A percentile compares a stretch with the other conserved stretches of the same genome.
Evolutionary conservation across 2,329 filamentous ascomycete genomes (phyloP).

Genomic region (Monosporascus sp.): DNA sequence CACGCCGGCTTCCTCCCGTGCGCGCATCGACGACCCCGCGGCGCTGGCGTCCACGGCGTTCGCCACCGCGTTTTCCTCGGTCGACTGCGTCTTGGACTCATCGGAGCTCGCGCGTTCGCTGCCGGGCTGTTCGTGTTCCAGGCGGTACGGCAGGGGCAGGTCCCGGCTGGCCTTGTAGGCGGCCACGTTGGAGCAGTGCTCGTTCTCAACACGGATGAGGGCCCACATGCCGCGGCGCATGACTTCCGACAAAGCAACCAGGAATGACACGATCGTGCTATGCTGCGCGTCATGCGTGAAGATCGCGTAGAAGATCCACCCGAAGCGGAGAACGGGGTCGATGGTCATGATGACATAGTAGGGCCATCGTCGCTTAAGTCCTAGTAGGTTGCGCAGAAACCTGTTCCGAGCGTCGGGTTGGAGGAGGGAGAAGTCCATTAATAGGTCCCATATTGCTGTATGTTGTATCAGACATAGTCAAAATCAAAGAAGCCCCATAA

Average conservation of each 20-base stretch:
- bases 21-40: conserved; percentile 8
- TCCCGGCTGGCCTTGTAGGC: conserved; percentile 87
- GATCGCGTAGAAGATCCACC: conserved; percentile 91
- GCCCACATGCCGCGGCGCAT: conserved; percentile 86
- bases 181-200: conserved; percentile 88
- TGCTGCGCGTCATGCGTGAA: conserved; percentile 77
- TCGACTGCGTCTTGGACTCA: conserved; percentile 11
- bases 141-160: conserved; percentile 75
- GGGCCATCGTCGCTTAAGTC: conserved; percentile 70
- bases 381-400: conserved; percentile 71
- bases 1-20: conserved; percentile 9
- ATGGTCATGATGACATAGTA: conserved; percentile 83
- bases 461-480: conserved; percentile 3
- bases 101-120: conserved; percentile 37
- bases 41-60: conserved; percentile 15
- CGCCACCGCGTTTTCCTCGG: conserved; percentile 9
- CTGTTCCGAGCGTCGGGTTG: conserved; percentile 65
- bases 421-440: conserved; percentile 94
- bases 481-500: background rate
- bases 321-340: conserved; percentile 82
- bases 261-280: conserved; percentile 74
- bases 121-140: conserved; percentile 36
- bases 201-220: conserved; percentile 92
- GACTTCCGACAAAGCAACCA: conserved; percentile 73
- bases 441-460: conserved; percentile 81